Evolutionary conservation across 108 stramenopile species (phyloP).

Genomic region (Pseudonitzschia pungens): DNA sequence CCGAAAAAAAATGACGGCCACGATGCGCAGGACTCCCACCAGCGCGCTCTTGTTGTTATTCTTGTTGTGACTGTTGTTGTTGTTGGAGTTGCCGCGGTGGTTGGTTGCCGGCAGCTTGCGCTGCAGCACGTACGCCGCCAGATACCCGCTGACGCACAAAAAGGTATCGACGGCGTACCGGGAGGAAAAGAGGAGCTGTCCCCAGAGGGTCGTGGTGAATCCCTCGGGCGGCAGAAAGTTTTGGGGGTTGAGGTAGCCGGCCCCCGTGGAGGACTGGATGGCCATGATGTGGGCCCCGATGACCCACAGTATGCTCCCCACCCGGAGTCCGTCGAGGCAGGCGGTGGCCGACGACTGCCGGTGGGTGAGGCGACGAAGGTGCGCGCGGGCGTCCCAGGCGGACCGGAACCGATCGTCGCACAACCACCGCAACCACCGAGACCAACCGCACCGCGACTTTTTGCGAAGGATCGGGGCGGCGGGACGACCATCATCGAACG

Average conservation of each 20-base stretch:
- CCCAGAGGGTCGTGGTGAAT: slow-evolving; percentile 37
- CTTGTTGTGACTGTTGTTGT: too few relatives aligned
- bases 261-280: slow-evolving; percentile 42
- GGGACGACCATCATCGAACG: too few relatives aligned
- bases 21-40: not conserved
- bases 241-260: slow-evolving; percentile 50
- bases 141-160: slow-evolving; percentile 52
- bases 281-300: slow-evolving; percentile 56
- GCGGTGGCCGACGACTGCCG: slow-evolving; percentile 34
- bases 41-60: not conserved
- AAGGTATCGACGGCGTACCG: slow-evolving; percentile 65
- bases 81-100: not conserved
- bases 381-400: slow-evolving; percentile 33
- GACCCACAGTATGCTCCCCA: slow-evolving; percentile 52
- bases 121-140: slow-evolving; percentile 42
- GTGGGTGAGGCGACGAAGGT: slow-evolving; percentile 8
- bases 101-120: slow-evolving; percentile 19
- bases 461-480: too few relatives aligned
- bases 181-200: slow-evolving; percentile 50
- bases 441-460: too few relatives aligned
- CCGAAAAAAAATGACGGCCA: slow-evolving; percentile 25
- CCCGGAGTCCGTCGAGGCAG: slow-evolving; percentile 50
- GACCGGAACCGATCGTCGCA: slow-evolving; percentile 20
- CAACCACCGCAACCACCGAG: not conserved
- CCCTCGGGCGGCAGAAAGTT: slow-evolving; percentile 53